Conservation (phyloP, 768 basidiomycete genomes). For the Clitopilus hobsonii region DNA sequence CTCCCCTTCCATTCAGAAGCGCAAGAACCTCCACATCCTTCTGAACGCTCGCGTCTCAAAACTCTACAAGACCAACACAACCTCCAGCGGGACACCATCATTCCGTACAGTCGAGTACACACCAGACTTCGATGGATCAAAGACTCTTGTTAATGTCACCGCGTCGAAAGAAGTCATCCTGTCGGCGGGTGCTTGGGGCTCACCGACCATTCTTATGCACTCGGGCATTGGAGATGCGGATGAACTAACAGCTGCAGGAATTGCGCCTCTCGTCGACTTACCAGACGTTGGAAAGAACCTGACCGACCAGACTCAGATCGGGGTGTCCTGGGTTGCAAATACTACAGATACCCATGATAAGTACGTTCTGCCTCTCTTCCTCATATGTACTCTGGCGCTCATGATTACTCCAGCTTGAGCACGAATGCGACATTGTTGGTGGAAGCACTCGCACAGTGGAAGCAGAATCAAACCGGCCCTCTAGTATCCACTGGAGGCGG, state of each 20-base stretch:
- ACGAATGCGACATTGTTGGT: slow-evolving; percentile 4
- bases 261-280: slow-evolving; percentile 16
- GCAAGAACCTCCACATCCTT: slow-evolving; percentile 23
- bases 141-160: slow-evolving; percentile 4
- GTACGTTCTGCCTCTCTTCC: neutral
- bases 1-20: slow-evolving; percentile 13
- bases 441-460: slow-evolving; percentile 14
- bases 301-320: slow-evolving; percentile 20
- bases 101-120: slow-evolving; percentile 2
- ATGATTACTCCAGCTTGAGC: slow-evolving; percentile 5
- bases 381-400: too few species aligned
- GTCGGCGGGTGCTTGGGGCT: slow-evolving; percentile 28
- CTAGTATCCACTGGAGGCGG: slow-evolving; percentile 7
- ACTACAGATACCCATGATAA: slow-evolving; percentile 17
- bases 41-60: slow-evolving; percentile 12
- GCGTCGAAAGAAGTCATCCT: slow-evolving; percentile 53
- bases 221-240: slow-evolving; percentile 27
- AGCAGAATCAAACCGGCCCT: slow-evolving; percentile 12
- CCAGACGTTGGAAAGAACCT: slow-evolving; percentile 26
- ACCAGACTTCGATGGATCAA: too few species aligned
- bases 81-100: neutral
- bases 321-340: slow-evolving; percentile 21
- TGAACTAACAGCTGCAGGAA: slow-evolving; percentile 16
- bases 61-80: neutral
- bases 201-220: slow-evolving; percentile 25